A percentile compares a stretch with the other conserved stretches of the same genome.
Conservation (phyloP, 768 basidiomycete species). For the Hygrocybe punicea region DNA sequence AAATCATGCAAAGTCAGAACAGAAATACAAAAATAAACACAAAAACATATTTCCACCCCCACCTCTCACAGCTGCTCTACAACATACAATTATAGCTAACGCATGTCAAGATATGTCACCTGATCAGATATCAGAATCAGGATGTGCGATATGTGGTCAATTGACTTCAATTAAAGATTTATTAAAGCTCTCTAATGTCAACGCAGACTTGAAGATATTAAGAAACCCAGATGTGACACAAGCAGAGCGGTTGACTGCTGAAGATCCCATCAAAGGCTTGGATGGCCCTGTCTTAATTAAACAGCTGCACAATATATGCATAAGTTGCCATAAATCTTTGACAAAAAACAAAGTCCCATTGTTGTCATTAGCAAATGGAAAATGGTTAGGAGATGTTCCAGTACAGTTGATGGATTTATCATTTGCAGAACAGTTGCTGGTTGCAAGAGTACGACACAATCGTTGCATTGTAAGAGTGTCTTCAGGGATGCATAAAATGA, state of each 20-base stretch:
- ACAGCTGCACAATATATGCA: not conserved
- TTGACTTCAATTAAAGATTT: not conserved
- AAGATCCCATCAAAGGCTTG: not conserved
- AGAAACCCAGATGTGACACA: not conserved
- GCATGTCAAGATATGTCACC: not conserved
- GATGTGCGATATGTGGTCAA: conserved; percentile 2
- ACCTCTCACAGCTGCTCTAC: not conserved
- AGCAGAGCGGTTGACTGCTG: not conserved
- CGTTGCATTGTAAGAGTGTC: conserved; percentile 28
- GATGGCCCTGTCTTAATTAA: not conserved
- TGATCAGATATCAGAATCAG: not conserved
- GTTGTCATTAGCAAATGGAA: conserved; percentile 11
- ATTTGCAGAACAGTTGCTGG: conserved; percentile 30
- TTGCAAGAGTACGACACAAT: conserved; percentile 28
- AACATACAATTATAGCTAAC: not conserved
- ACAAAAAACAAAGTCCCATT: conserved; percentile 24
- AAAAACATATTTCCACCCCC: not conserved
- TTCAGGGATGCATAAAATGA: conserved; percentile 32
- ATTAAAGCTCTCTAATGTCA: not conserved
- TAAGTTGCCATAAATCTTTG: conserved; percentile 24
- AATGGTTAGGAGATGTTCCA: conserved; percentile 35
- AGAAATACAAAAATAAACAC: not conserved
- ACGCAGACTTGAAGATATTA: not conserved
- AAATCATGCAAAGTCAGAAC: too few species aligned
- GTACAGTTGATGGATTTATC: conserved; percentile 22